Conservation (phyloP, 768 basidiomycete species). For the Panaeolus papilionaceus region DNA sequence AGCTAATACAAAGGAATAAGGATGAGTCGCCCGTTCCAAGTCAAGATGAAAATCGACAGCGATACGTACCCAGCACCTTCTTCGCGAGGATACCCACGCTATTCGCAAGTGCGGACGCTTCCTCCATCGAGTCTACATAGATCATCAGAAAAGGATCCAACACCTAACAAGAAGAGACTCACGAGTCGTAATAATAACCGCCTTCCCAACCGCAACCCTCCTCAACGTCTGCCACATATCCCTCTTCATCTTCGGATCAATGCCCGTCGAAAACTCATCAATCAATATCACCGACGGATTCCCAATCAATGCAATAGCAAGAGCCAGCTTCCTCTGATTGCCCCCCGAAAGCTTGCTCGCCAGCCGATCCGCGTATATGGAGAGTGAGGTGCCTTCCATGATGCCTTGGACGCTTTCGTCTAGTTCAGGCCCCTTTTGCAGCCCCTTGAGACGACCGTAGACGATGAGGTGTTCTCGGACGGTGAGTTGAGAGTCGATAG, state of each 20-base stretch:
- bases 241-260: slow-evolving; percentile 84
- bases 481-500: slow-evolving; percentile 79
- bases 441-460: slow-evolving; percentile 78
- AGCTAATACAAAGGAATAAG: slow-evolving; percentile 42
- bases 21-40: not conserved
- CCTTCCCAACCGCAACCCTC: slow-evolving; percentile 69
- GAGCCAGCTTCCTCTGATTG: slow-evolving; percentile 76
- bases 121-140: slow-evolving; percentile 77
- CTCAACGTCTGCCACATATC: slow-evolving; percentile 83
- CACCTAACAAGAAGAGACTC: slow-evolving; percentile 29
- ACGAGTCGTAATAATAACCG: slow-evolving; percentile 77
- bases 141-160: slow-evolving; percentile 1
- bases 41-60: not conserved
- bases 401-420: slow-evolving; percentile 59
- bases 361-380: slow-evolving; percentile 68
- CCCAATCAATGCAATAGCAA: slow-evolving; percentile 78
- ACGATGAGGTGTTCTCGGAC: slow-evolving; percentile 78
- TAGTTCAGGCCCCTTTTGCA: slow-evolving; percentile 56
- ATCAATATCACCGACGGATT: slow-evolving; percentile 82
- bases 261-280: slow-evolving; percentile 85
- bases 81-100: slow-evolving; percentile 81
- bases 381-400: slow-evolving; percentile 62
- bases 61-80: slow-evolving; percentile 62
- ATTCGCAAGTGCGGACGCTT: slow-evolving; percentile 77
- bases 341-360: slow-evolving; percentile 81